Base-by-base conservation (phyloP, 306 rosid genomes). In the Rosa rugosa region DNA sequence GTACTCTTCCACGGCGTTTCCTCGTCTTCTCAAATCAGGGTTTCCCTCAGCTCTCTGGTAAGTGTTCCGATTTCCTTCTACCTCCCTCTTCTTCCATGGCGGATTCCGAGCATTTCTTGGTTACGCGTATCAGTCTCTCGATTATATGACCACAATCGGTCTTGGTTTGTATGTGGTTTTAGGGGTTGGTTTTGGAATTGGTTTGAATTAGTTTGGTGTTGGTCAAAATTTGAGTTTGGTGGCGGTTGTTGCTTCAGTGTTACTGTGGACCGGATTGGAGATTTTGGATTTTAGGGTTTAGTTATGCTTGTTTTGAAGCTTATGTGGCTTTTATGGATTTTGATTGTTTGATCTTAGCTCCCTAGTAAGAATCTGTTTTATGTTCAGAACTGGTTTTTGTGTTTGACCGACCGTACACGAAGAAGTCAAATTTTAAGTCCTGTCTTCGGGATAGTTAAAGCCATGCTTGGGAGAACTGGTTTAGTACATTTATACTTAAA, bases 201-300 rank as follows among this genome's bases (percentile, higher is more conserved):
- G 71, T 31, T 77, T 80, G 71, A 66, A 34, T 46, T 44, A 49
- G 71, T 31, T 77, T 80, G 54, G 82, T 50, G 46, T 60, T 34
- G 50, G 68, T 63, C 3, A 31, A 6, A 66, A 2, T 27, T 27
- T 65, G 45, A 51, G 46, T 70, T 54, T 80, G 57, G 63, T 34
- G 65, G 8, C 12, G 57, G 45, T 71, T 27, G 53, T 49, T 59
- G 2, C 14, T 51, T 74, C 16, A 13, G 44, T 78, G 65, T 79
- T 22, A 73, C 16, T 68, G 13, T 73, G 11, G 27, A 45, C 9
- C 11, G 27, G 20, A 54, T 82, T 36, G 67, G 80, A 41, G n/a
- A 17, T 67, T 83, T 75, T 78, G 40, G 9, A 45, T 77, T 75
- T 54, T 73, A 75, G 85, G 85, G 87, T 79, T 80, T 70, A 20